Base-by-base conservation (phyloP, 1,139 yeast genomes). In the Pneumocystis oryctolagi region DNA sequence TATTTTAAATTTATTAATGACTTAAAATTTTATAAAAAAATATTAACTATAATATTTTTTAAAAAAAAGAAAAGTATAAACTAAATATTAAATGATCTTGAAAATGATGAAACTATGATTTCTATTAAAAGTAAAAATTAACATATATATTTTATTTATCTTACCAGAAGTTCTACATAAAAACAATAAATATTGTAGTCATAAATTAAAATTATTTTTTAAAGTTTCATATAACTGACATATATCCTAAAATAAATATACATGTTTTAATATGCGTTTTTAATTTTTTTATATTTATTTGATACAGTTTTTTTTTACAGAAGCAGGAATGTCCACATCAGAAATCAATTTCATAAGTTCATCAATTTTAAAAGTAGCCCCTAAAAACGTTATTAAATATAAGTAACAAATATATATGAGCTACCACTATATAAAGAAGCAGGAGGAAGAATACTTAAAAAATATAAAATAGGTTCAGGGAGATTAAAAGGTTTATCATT, bases 281-380 rank as follows among this genome's bases (percentile, higher is more conserved):
- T n/a, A 16, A 37, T 37, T 18, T 37, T 37, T 16, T 37, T 37
- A 16, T 16, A 18, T 37, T 37, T 37, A 47, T 47, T 47, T 12
- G 30, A 47, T 40, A 20, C 28, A 25, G 31, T 47, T 47, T 47
- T n/a, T 47, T 47, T 47, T 47, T 25, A 20, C 5, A 18, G 30
- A 25, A 25, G 31, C 3, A 47, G 55, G 30, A 25, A 57, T 6
- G 9, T 57, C 59, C 25, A 30, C 20, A 5, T 57, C 42, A 39
- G 42, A 39, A 57, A 57, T 57, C 30, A 57, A 57, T 18, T 57
- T 39, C 16, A 57, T 39, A 25, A 57, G 59, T 6, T 57, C 42
- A 30, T 57, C 59, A 57, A 35, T 35, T 20, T 57, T 35, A 9
- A 57, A 57, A 57, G 59, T 57, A 30, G 59, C 59, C 18, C 59